These are phyloP conservation scores for Serendipita indica DNA, from an alignment of 768 basidiomycete species.

Conservation along the genomic window DNA sequence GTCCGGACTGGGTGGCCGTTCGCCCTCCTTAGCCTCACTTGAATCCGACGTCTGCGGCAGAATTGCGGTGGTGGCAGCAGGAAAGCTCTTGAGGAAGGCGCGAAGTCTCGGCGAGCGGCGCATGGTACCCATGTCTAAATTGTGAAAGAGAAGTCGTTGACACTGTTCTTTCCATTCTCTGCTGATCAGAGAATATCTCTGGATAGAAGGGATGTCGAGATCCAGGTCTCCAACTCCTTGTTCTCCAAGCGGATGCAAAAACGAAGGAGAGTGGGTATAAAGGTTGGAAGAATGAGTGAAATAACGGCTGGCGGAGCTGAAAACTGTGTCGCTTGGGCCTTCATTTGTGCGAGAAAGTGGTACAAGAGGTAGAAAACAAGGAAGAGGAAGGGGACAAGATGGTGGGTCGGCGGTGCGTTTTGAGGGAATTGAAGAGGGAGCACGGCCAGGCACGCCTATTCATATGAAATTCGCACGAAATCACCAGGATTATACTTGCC, in stretches of 20 bases:
- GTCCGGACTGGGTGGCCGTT: background rate
- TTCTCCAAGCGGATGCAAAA: background rate
- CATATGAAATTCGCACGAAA: too few species aligned
- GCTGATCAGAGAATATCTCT: background rate
- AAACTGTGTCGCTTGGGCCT: too few species aligned
- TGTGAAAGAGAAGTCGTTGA: background rate
- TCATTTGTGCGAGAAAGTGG: too few species aligned
- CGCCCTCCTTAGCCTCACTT: background rate
- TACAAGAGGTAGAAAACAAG: too few species aligned
- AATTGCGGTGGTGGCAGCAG: background rate
- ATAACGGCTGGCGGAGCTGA: background rate
- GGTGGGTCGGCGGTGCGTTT: too few species aligned
- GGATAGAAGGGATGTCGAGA: conserved; percentile 4
- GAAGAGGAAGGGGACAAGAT: too few species aligned
- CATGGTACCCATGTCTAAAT: background rate
- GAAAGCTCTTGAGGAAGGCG: background rate
- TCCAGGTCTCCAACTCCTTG: conserved; percentile 2
- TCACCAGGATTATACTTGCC: too few species aligned
- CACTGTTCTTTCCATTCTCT: background rate
- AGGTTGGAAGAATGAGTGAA: background rate
- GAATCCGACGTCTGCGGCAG: background rate
- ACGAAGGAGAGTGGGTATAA: background rate
- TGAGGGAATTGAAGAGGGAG: too few species aligned
- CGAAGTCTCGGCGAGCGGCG: background rate
- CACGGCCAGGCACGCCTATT: too few species aligned